Base-by-base conservation (phyloP, 768 basidiomycete species). In the Rhodotorula babjevae region DNA sequence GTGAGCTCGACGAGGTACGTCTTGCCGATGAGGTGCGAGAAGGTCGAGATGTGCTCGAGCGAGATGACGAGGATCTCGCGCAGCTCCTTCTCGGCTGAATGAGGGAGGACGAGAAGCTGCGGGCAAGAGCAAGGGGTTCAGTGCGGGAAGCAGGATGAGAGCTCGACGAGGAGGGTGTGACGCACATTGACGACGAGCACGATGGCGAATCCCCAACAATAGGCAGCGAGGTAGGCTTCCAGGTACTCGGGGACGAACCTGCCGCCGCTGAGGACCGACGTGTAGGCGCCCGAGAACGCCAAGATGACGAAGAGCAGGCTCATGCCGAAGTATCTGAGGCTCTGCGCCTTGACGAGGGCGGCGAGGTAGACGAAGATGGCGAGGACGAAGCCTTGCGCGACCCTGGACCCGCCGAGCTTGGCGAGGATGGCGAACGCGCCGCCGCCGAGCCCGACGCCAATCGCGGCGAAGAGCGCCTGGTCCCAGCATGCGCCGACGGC, bases 361-460 rank as follows among this genome's bases (percentile, higher is more conserved):
- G 63, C 58, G 47, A 69, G 18, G 61, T 81, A 81, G 31, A 79
- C 77, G 25, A 71, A 73, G 14, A 77, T 7, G 27, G 73, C 77
- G 50, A 80, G 81, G 27, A 79, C 65, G 56, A 81, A 75, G 27
- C 76, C 80, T 63, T 81, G 80, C 1, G 75, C 79, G 15, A 55
- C 53, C 29, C 16, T 11, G 40, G 74, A 74, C 61, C 57, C 57
- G 27, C 62, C 66, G 25, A 25, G 12, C 15, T 18, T 42, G 15
- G n/a, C 11, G 8, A 46, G 42, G 16, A 81, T 78, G 11, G 78
- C 66, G 69, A 81, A 82, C 70, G 67, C 67, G 2, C 72, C 50
- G 14, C 77, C 67, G 14, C 79, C 79, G 2, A 79, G 46, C 1
- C 69, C 68, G 6, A 79, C 67, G 6, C 79, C 79, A 0, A 77